Evolutionary conservation across 2,329 filamentous ascomycete species (phyloP), one percentile per base, ranked within the genome.

Genomic region (Calonectria hawksworthii): DNA sequence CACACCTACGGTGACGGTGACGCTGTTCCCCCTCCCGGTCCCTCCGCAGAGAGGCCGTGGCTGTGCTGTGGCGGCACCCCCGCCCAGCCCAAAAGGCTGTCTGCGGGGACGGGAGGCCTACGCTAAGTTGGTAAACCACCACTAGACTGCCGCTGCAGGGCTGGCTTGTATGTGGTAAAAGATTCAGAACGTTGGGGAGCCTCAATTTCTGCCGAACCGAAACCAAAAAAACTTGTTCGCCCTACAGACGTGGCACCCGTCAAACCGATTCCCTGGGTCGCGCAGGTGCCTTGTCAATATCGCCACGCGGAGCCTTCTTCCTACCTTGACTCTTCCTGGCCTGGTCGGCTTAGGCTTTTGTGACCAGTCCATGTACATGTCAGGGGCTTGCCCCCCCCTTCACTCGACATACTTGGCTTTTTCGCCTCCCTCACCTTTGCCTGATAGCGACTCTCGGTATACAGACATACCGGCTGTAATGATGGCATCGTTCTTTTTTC

Each of bases 91-190:
- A 63, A 41, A 63, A 16, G 3, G 56, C 8, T 23, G 18, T 36
- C 56, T 63, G 56, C 56, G 56, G 68, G 72, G 59, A 74, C 74
- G 50, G 74, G 74, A 76, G 74, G 74, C 74, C 74, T 76, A 74
- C 74, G 72, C 74, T 74, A 76, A 52, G 73, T 54, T 44, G 47
- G 28, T 4, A 68, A 65, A 64, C 41, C 54, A 32, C 41, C 52
- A 64, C 61, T 65, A 28, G 47, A 50, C 61, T 50, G 50, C 56
- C n/a, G 34, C 56, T 63, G 32, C 36, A 63, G 56, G 38, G 26
- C 56, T 63, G 32, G 6, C 21, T 44, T 41, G 56, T 56, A 63
- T 26, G 34, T 41, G 23, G 34, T 34, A 5, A 65, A 28, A 51
- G 34, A 26, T n/a, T 32, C 30, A 50, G 18, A 41, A 68, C n/a